Conservation (phyloP, 2,329 filamentous ascomycete genomes). For the Fusarium graminum region DNA sequence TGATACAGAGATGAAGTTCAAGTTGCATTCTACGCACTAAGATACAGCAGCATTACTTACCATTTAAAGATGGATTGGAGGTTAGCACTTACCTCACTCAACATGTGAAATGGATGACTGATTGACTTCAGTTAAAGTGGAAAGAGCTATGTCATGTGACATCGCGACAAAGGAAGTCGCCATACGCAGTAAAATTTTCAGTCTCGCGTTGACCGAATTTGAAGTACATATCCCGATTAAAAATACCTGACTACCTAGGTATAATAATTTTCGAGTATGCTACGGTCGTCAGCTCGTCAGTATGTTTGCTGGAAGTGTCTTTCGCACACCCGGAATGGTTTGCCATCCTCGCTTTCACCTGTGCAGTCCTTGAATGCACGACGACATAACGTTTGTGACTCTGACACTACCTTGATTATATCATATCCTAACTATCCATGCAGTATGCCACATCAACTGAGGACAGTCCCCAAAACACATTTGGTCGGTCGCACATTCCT, state of each 20-base stretch:
- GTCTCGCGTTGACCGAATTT: conserved; percentile 18
- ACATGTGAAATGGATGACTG: conserved; percentile 11
- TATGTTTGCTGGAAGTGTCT: conserved; percentile 55
- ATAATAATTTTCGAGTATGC: conserved; percentile 45
- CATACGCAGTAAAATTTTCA: conserved; percentile 47
- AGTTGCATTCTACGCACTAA: background rate
- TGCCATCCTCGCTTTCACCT: conserved; percentile 11
- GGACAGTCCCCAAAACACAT: conserved; percentile 6
- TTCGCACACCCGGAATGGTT: conserved; percentile 31
- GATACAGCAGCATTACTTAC: background rate
- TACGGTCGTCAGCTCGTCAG: conserved; percentile 49
- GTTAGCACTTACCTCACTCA: background rate
- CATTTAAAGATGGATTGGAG: background rate
- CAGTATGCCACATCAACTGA: conserved; percentile 34
- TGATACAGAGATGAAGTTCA: background rate
- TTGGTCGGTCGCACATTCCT: conserved; percentile 36
- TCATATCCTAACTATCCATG: conserved; percentile 16
- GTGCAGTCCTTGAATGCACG: conserved; percentile 20
- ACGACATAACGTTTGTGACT: conserved; percentile 31
- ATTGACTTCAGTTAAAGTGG: conserved; percentile 25
- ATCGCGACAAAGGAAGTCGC: conserved; percentile 29
- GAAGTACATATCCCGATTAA: conserved; percentile 1
- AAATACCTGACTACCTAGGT: background rate
- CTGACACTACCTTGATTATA: background rate
- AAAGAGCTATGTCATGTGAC: conserved; percentile 46